A percentile compares a stretch with the other conserved stretches of the same genome.
Evolutionary conservation across 305 asterid species (phyloP).

Genomic region (Rubia balearica): DNA sequence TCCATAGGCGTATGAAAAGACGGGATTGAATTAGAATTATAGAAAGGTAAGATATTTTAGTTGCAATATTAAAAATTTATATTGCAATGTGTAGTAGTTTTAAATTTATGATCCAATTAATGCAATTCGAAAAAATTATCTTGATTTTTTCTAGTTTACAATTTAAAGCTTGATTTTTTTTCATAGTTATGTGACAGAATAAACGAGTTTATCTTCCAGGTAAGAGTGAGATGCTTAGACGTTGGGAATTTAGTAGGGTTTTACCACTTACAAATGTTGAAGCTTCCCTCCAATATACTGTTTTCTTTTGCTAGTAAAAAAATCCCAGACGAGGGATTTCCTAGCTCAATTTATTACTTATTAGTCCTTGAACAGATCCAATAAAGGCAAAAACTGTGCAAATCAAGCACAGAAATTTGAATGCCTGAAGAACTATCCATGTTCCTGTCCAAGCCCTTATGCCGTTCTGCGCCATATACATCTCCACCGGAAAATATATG

Average conservation of each 20-base stretch:
- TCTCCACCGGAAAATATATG: slow-evolving; percentile 51
- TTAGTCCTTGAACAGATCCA: slow-evolving; percentile 22
- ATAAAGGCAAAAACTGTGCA: slow-evolving; percentile 16
- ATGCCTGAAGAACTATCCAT: slow-evolving; percentile 40
- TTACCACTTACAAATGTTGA: background rate
- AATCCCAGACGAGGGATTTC: background rate
- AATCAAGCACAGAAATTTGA: slow-evolving; percentile 37
- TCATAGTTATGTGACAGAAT: too few relatives aligned
- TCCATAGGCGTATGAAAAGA: too few relatives aligned
- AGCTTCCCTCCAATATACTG: background rate
- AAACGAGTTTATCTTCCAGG: background rate
- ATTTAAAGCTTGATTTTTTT: too few relatives aligned
- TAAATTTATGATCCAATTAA: too few relatives aligned
- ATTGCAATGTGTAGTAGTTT: too few relatives aligned
- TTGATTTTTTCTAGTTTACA: too few relatives aligned
- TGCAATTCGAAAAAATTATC: too few relatives aligned
- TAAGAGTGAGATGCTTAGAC: background rate
- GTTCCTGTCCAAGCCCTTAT: slow-evolving; percentile 37
- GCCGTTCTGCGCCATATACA: slow-evolving; percentile 40
- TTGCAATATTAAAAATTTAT: too few relatives aligned
- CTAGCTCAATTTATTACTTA: slow-evolving; percentile 18
- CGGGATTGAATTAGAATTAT: too few relatives aligned
- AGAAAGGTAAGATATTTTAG: too few relatives aligned
- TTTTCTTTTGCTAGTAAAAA: background rate
- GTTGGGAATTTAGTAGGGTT: background rate